A percentile compares a stretch with the other conserved stretches of the same genome.
These are phyloP conservation scores for Neopestalotiopsis sp. DNA, from an alignment of 2,329 filamentous ascomycete species.

Conservation along the genomic window DNA sequence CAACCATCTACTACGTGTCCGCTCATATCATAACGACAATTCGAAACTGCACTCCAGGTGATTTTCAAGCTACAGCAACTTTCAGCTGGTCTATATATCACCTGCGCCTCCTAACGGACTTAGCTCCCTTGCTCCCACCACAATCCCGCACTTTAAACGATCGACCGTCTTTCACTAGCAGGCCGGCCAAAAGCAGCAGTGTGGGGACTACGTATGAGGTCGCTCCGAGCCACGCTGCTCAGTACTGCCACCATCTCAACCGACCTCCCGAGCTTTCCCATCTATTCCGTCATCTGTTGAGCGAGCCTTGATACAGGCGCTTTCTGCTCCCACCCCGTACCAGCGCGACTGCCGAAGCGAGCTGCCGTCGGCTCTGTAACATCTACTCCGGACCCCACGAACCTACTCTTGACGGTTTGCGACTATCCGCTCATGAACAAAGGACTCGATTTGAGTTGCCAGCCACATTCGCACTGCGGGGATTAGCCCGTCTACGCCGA, in stretches of 20 bases:
- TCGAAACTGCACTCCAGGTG: background rate
- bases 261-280: slow-evolving; percentile 11
- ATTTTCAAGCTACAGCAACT: background rate
- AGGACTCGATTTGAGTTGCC: slow-evolving; percentile 4
- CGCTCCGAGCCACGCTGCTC: slow-evolving; percentile 6
- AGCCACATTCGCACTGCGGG: slow-evolving; percentile 12
- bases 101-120: background rate
- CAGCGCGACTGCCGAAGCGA: background rate
- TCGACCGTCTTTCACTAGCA: slow-evolving; percentile 13
- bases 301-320: background rate
- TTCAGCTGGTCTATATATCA: background rate
- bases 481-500: slow-evolving; percentile 4
- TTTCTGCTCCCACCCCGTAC: background rate
- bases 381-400: background rate
- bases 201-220: slow-evolving; percentile 10
- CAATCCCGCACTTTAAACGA: slow-evolving; percentile 17
- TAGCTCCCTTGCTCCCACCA: background rate
- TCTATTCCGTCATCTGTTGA: slow-evolving; percentile 14
- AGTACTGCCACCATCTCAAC: slow-evolving; percentile 5
- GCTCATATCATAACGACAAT: background rate
- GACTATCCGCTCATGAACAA: slow-evolving; percentile 11
- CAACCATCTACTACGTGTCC: background rate
- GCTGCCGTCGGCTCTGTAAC: slow-evolving; percentile 1
- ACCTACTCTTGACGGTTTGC: slow-evolving; percentile 3
- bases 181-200: slow-evolving; percentile 3